Conservation (phyloP, 2,329 filamentous ascomycete genomes). For the Plenodomus lindquistii region DNA sequence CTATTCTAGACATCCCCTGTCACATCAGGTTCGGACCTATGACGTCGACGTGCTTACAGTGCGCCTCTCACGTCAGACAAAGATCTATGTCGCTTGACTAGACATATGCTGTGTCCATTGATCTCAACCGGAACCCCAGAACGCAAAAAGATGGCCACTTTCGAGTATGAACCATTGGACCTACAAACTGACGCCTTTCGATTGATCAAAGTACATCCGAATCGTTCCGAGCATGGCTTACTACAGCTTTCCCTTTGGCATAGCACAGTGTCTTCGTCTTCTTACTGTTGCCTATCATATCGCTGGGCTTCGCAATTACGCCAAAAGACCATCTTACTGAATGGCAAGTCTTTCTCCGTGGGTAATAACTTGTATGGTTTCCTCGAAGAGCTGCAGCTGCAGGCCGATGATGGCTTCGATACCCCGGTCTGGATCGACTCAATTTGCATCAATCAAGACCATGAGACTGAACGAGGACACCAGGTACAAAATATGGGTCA, state of each 20-base stretch:
- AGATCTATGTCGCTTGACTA: not conserved
- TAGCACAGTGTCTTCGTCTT: not conserved
- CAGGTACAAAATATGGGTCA: slow-evolving; percentile 11
- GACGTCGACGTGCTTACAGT: too few relatives aligned
- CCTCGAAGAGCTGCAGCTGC: not conserved
- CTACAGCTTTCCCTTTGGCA: not conserved
- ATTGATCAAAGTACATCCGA: not conserved
- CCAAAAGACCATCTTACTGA: not conserved
- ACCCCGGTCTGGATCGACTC: slow-evolving; percentile 13
- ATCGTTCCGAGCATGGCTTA: not conserved
- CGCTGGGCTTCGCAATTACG: not conserved
- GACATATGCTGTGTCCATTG: too few relatives aligned
- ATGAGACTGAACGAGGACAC: slow-evolving; percentile 4
- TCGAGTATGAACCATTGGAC: not conserved
- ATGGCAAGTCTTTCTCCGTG: not conserved
- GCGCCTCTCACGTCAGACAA: not conserved
- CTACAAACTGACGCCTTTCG: not conserved
- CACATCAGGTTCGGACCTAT: too few relatives aligned
- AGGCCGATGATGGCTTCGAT: not conserved
- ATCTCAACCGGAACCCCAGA: too few relatives aligned
- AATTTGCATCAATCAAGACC: slow-evolving; percentile 12
- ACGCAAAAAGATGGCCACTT: not conserved
- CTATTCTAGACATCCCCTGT: too few relatives aligned
- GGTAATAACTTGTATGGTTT: slow-evolving; percentile 1
- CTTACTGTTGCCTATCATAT: slow-evolving; percentile 5